Conservation (phyloP, 2,329 filamentous ascomycete genomes). For the Xylariaceae sp. region DNA sequence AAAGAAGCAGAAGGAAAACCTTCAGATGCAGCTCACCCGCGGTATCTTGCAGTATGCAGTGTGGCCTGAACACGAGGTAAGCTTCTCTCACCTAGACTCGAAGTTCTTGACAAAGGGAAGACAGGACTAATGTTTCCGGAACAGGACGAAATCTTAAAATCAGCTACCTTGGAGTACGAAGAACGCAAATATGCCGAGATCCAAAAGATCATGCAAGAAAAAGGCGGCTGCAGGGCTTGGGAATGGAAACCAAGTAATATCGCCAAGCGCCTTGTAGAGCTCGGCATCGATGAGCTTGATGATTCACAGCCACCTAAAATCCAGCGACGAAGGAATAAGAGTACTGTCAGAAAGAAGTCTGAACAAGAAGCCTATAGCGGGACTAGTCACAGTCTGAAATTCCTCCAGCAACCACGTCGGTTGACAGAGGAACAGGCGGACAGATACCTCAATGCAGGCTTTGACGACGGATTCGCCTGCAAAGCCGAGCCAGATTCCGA, state of each 20-base stretch:
- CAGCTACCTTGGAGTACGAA: slow-evolving; percentile 34
- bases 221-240: slow-evolving; percentile 47
- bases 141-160: slow-evolving; percentile 40
- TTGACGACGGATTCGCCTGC: slow-evolving; percentile 16
- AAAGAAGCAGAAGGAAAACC: slow-evolving; percentile 41
- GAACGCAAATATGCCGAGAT: slow-evolving; percentile 41
- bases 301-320: slow-evolving; percentile 37
- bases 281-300: slow-evolving; percentile 43
- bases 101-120: neutral
- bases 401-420: slow-evolving; percentile 13
- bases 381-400: too few relatives aligned
- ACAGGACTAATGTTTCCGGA: slow-evolving; percentile 11
- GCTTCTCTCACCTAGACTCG: slow-evolving; percentile 21
- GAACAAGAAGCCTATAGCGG: slow-evolving; percentile 10
- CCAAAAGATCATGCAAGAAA: slow-evolving; percentile 43
- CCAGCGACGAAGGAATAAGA: slow-evolving; percentile 40
- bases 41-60: slow-evolving; percentile 45
- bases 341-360: slow-evolving; percentile 18
- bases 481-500: slow-evolving; percentile 15
- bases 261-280: slow-evolving; percentile 46
- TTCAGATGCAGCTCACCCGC: slow-evolving; percentile 55
- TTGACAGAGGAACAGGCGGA: slow-evolving; percentile 29
- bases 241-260: slow-evolving; percentile 49
- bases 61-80: slow-evolving; percentile 50
- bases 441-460: too few relatives aligned